A percentile compares a stretch with the other conserved stretches of the same genome.
Conservation (phyloP, 345 rosid species). For the Carallia pectinifolia region DNA sequence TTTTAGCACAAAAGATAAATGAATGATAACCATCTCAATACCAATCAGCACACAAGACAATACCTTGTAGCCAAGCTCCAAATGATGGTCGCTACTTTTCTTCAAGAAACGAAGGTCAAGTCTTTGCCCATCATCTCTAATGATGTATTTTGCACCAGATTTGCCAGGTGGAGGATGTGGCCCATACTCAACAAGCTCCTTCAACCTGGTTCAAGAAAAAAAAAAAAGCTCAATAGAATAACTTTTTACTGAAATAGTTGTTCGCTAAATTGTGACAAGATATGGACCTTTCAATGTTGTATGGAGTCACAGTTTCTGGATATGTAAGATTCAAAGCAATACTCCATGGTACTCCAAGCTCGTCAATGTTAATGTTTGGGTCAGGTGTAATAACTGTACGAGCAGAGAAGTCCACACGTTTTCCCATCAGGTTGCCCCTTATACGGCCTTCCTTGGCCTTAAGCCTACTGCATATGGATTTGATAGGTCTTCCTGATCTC, state of each 20-base stretch:
- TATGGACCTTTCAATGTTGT: conserved; percentile 81
- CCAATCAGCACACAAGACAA: conserved; percentile 4
- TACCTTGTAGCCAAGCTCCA: conserved; percentile 96
- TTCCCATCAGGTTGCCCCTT: conserved; percentile 97
- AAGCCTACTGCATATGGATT: conserved; percentile 92
- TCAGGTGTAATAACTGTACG: conserved; percentile 97
- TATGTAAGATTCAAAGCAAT: conserved; percentile 94
- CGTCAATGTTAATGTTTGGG: conserved; percentile 88
- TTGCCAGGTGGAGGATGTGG: conserved; percentile 98
- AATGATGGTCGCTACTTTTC: conserved; percentile 97
- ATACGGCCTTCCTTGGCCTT: conserved; percentile 98
- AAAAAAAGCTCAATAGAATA: neutral
- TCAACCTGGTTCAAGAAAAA: conserved; percentile 50
- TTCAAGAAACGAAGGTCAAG: conserved; percentile 95
- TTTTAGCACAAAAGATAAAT: neutral
- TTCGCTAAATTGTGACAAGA: neutral
- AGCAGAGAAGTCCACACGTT: conserved; percentile 94
- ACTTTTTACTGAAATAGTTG: neutral
- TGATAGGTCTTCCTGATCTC: conserved; percentile 93
- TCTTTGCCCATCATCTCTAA: conserved; percentile 97
- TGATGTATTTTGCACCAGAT: conserved; percentile 94
- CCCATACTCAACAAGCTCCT: conserved; percentile 94
- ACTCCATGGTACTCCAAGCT: conserved; percentile 98
- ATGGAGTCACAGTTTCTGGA: conserved; percentile 95
- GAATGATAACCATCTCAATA: neutral